phyloP scores from a whole-genome alignment of 2,329 filamentous ascomycete genomes.

The Fusarium globosum region DNA sequence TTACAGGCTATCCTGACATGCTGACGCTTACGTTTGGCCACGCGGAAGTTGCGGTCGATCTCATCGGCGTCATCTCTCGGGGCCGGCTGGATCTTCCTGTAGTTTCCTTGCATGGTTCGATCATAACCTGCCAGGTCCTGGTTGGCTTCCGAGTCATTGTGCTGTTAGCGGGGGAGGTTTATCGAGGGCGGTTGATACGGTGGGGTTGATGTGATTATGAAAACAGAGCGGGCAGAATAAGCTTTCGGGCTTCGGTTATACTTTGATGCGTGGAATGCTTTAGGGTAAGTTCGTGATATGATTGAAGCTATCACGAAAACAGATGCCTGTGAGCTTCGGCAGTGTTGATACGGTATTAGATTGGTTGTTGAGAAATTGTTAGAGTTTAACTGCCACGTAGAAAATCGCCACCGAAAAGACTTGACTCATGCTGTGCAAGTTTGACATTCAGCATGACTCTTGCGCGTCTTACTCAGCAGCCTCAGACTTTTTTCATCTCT shows the following conservation, averaged over 20 bases:
- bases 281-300: not conserved
- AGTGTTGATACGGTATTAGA: not conserved
- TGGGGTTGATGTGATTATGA: not conserved
- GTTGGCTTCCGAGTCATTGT: not conserved
- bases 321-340: not conserved
- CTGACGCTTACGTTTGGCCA: not conserved
- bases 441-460: not conserved
- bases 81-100: conserved; percentile 7
- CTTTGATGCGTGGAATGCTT: not conserved
- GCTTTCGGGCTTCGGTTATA: not conserved
- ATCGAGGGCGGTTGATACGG: not conserved
- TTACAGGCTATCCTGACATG: conserved; percentile 21
- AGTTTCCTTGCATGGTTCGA: conserved; percentile 6
- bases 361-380: not conserved
- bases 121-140: not conserved
- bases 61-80: not conserved
- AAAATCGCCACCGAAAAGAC: not conserved
- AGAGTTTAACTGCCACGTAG: not conserved
- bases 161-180: not conserved
- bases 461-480: not conserved
- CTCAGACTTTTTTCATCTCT: not conserved
- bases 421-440: not conserved
- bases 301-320: not conserved
- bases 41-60: not conserved
- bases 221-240: not conserved